Evolutionary conservation across 169 alveolate species (phyloP).

Genomic region (Miamiensis avidus): DNA sequence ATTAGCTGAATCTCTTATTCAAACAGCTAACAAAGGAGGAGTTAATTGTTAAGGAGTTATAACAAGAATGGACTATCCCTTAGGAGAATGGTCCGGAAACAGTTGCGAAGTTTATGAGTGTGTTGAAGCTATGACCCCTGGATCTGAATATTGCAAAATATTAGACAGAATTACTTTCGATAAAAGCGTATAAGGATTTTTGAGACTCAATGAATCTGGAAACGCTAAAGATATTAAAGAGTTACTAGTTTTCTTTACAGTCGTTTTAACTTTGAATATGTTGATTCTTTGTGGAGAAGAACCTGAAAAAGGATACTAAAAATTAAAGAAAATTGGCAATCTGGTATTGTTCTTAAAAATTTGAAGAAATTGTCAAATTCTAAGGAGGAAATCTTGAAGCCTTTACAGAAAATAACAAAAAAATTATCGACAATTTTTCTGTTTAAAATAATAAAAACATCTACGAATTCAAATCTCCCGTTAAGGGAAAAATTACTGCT

Average conservation of each 20-base stretch:
- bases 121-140: constrained; percentile 30
- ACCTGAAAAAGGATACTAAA: constrained; percentile 28
- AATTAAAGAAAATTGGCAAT: constrained; percentile 34
- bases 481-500: constrained; percentile 25
- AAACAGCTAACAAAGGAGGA: constrained; percentile 38
- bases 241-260: constrained; percentile 40
- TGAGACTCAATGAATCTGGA: constrained; percentile 15
- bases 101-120: constrained; percentile 51
- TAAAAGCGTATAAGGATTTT: constrained; percentile 16
- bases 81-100: constrained; percentile 52
- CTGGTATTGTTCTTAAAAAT: constrained; percentile 51
- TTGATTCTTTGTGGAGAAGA: constrained; percentile 29
- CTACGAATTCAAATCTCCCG: constrained; percentile 33
- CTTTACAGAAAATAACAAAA: background rate
- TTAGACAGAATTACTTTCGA: constrained; percentile 1
- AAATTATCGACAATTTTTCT: constrained; percentile 33
- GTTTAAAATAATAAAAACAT: constrained; percentile 31
- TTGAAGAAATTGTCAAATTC: constrained; percentile 32
- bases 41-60: constrained; percentile 45
- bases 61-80: constrained; percentile 54
- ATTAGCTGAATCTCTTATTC: constrained; percentile 45
- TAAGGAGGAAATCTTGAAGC: constrained; percentile 46
- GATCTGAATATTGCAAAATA: constrained; percentile 1
- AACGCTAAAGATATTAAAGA: constrained; percentile 33
- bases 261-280: constrained; percentile 29